Evolutionary conservation across 371 early-diverging fungal species (phyloP).

Genomic region (Smittium culicis): DNA sequence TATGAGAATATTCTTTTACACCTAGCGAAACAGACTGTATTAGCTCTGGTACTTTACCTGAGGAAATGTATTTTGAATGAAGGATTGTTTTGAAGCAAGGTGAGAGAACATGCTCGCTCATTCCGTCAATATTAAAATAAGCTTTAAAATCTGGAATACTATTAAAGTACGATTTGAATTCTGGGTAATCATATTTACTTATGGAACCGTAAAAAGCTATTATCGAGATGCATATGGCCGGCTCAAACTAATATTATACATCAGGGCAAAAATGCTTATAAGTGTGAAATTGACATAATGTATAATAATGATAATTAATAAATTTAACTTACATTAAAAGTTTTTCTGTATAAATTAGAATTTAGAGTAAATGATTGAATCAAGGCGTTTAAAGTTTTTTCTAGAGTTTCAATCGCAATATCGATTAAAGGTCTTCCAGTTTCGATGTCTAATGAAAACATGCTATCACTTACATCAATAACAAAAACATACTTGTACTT

Average conservation of each 20-base stretch:
- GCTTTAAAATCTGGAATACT: neutral
- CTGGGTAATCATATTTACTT: neutral
- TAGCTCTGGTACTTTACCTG: neutral
- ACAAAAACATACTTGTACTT: slow-evolving; percentile 32
- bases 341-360: slow-evolving; percentile 14
- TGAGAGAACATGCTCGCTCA: neutral
- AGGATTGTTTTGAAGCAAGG: neutral
- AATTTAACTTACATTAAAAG: slow-evolving; percentile 24
- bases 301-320: too few relatives aligned
- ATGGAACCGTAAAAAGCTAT: neutral
- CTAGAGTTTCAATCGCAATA: slow-evolving; percentile 24
- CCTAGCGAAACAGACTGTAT: neutral
- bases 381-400: slow-evolving; percentile 32
- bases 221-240: neutral
- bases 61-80: neutral
- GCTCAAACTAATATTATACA: neutral
- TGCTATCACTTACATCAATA: slow-evolving; percentile 33
- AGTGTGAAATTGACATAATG: too few relatives aligned
- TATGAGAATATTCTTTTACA: neutral
- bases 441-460: slow-evolving; percentile 30
- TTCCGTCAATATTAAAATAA: neutral
- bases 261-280: too few relatives aligned
- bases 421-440: slow-evolving; percentile 25
- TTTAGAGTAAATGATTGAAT: slow-evolving; percentile 25
- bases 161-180: neutral